Evolutionary conservation across 1,139 yeast genomes (phyloP), one percentile per base, ranked within the genome.

Genomic region (Saccharomycopsis crataegensis): DNA sequence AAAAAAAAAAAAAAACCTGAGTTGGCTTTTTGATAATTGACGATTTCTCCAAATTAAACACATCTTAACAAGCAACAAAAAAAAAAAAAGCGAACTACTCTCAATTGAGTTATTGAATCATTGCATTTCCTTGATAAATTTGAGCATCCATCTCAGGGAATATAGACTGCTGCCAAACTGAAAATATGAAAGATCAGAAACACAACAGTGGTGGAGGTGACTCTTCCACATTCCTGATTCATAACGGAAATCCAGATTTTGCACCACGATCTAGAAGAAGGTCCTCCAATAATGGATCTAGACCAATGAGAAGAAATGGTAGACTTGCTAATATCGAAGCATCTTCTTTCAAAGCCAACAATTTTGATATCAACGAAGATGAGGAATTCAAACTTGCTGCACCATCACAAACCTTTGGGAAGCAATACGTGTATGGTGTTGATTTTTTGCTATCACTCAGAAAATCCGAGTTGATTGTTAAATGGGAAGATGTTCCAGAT

Each of bases 361-460:
- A n/a, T 40, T 14, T n/a, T 3, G 33, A 22, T 8, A 43, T 48
- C 7, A 48, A 44, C 32, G 42, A 38, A 16, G 46, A 51, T 31
- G 50, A 43, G 17, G 50, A 48, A 12, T 52, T 48, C 44, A 52
- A 48, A 28, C 44, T 52, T 8, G 17, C 40, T 12, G 33, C 43
- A 4, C 48, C 52, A n/a, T 12, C 17, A 2, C 34, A 43, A 17
- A 16, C 34, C 8, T 32, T 11, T 8, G 28, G 28, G 11, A 43
- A 47, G 34, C 31, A 40, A 16, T 17, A 17, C 33, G 53, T 48
- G 9, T 55, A 55, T 47, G 43, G 50, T 33, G 52, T 52, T 14
- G 55, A 55, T 33, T 17, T 47, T 32, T 48, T 55, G 32, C n/a
- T 52, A 9, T 28, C 42, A 16, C 44, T 55, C 38, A 51, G 49